These are phyloP conservation scores for Earliella scabrosa DNA, from an alignment of 1,284 basidiomycete species.

Conservation along the genomic window DNA sequence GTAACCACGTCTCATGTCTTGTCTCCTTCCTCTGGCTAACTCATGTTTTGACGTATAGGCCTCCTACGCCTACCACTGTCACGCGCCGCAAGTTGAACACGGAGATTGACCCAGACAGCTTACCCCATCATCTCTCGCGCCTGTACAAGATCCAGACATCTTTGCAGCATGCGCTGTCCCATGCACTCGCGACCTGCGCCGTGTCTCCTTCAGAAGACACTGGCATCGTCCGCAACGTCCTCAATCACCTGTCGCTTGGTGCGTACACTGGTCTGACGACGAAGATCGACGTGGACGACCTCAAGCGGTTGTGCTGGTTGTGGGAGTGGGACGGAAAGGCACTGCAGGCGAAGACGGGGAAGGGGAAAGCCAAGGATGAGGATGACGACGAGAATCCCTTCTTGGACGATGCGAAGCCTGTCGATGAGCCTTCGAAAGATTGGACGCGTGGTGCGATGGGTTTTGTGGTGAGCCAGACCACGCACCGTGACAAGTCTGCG, in stretches of 20 bases:
- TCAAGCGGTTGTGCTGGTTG: slow-evolving; percentile 80
- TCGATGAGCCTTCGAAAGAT: slow-evolving; percentile 50
- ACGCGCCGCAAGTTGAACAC: slow-evolving; percentile 31
- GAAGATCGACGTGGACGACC: slow-evolving; percentile 66
- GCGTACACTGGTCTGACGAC: slow-evolving; percentile 70
- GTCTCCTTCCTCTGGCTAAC: neutral
- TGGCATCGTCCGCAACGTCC: slow-evolving; percentile 74
- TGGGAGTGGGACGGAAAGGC: slow-evolving; percentile 80
- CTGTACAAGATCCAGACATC: slow-evolving; percentile 65
- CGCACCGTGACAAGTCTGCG: slow-evolving; percentile 66
- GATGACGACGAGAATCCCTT: slow-evolving; percentile 80
- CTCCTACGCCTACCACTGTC: slow-evolving; percentile 56
- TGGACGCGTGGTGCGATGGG: slow-evolving; percentile 83
- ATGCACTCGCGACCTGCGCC: slow-evolving; percentile 79
- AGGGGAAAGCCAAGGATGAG: slow-evolving; percentile 23
- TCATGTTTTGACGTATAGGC: slow-evolving; percentile 41
- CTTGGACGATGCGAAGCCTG: slow-evolving; percentile 45
- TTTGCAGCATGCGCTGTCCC: slow-evolving; percentile 78
- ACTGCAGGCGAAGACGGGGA: slow-evolving; percentile 29
- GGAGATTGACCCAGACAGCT: slow-evolving; percentile 33
- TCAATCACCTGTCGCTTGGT: slow-evolving; percentile 72
- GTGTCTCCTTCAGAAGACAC: slow-evolving; percentile 77
- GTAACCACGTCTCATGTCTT: neutral
- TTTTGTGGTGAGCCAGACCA: slow-evolving; percentile 69
- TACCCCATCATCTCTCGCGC: slow-evolving; percentile 65